These are phyloP conservation scores for Venturia aucupariae DNA, from an alignment of 2,329 filamentous ascomycete genomes.

Conservation along the genomic window DNA sequence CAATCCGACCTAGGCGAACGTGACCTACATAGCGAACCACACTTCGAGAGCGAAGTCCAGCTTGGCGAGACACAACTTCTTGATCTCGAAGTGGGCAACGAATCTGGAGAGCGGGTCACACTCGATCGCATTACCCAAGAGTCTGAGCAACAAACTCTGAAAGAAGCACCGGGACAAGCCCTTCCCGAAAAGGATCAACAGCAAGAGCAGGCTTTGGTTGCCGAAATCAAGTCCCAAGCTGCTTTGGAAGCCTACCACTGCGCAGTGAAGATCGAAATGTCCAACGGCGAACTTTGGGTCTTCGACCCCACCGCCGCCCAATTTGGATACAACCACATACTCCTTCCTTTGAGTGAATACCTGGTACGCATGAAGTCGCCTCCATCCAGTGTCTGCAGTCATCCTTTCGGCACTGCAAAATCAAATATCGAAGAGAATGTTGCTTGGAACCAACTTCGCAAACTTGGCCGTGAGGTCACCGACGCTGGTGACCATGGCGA, in stretches of 20 bases:
- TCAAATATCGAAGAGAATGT: background rate
- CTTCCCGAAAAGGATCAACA: background rate
- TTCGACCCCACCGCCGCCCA: slow-evolving; percentile 1
- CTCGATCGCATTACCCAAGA: background rate
- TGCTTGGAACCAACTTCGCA: background rate
- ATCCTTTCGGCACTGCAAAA: slow-evolving; percentile 1
- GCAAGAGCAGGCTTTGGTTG: background rate
- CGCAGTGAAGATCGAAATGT: background rate
- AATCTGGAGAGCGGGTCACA: background rate
- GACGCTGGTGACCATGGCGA: background rate
- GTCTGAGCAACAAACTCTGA: background rate
- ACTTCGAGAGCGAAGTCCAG: background rate
- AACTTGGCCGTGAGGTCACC: background rate
- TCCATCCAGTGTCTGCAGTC: background rate
- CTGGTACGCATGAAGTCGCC: background rate
- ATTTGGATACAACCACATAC: background rate
- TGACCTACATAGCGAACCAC: background rate
- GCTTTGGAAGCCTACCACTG: background rate
- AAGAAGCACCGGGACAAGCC: background rate
- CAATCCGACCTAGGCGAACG: background rate
- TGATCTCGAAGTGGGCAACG: background rate
- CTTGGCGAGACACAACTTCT: background rate
- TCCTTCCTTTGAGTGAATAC: background rate
- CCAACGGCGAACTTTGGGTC: background rate
- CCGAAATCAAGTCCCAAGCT: background rate